Evolutionary conservation across 2,329 filamentous ascomycete species (phyloP), one percentile per base, ranked within the genome.

Genomic region (Colletotrichum graminicola): DNA sequence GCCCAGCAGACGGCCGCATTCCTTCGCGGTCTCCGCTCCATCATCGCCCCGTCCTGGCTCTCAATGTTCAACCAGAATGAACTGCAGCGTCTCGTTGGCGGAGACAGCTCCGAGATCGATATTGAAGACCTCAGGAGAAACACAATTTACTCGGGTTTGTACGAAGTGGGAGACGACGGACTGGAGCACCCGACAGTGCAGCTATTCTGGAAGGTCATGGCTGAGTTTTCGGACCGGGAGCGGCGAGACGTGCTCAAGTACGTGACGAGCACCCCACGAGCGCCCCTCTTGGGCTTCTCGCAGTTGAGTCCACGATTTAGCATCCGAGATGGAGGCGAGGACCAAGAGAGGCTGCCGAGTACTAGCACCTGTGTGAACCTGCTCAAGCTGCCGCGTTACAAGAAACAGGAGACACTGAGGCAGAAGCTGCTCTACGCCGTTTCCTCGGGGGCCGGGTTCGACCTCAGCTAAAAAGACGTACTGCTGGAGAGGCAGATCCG

Each of bases 21-120:
- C 80, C 87, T 99, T 10, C 90, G 90, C 67, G 96, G 96, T 0
- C 89, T 99, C 1, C 90, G 93, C 29, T 87, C 91, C 74, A 97
- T 99, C 78, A 96, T 99, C 74, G 92, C 95, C 70, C 95, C 95
- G 0, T 90, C 90, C 4, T 99, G 96, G 96, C 88, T 99, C 5
- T 94, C 92, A 76, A 98, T 99, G 96, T 99, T 99, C 85, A 99
- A 99, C 80, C 95, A 98, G 80, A 90, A 90, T 3, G 96, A 99
- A 80, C 88, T 99, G 5, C 96, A 98, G 82, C 96, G 94, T 1
- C 90, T 99, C 7, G 93, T 99, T 21, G 94, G 94, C 64, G 96
- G 96, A 54, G 94, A 97, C 76, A 92, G 91, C 36, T 91, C 91
- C 12, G 91, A 93, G 73, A 97, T 99, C 70, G 92, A 98, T 77